These are phyloP conservation scores for Cicer arietinum DNA, from an alignment of 306 rosid species.

Conservation along the genomic window DNA sequence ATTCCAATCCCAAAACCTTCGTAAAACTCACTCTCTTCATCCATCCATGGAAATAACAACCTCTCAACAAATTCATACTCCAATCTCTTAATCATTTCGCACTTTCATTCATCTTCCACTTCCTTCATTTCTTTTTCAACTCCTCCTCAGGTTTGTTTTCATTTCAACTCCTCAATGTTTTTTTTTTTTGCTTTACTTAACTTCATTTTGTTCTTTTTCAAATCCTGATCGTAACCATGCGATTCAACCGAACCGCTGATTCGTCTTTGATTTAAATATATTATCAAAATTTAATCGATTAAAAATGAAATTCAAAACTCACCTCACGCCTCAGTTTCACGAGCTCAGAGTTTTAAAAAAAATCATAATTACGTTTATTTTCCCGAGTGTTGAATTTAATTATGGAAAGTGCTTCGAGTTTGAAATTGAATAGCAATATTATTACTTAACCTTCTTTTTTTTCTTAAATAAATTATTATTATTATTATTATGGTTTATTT, in stretches of 20 bases:
- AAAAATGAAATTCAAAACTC: conserved; percentile 22
- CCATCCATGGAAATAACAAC: conserved; percentile 11
- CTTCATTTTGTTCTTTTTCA: not conserved
- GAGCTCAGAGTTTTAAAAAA: conserved; percentile 18
- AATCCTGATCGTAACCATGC: not conserved
- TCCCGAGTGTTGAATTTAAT: conserved; percentile 7
- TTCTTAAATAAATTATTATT: not conserved
- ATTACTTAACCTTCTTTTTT: not conserved
- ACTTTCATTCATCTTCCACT: conserved; percentile 47
- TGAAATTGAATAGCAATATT: not conserved
- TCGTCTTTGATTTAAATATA: conserved; percentile 1
- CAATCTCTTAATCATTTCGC: conserved; percentile 26
- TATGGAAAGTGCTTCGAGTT: conserved; percentile 25
- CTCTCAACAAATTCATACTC: conserved; percentile 7
- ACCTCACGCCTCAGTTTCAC: conserved; percentile 2
- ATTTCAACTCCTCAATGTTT: conserved; percentile 8
- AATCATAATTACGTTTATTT: conserved; percentile 28
- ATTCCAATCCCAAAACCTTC: conserved; percentile 39
- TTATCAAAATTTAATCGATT: not conserved
- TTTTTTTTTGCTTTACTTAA: not conserved
- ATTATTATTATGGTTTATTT: conserved; percentile 5
- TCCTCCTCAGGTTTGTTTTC: conserved; percentile 17
- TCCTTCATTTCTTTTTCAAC: conserved; percentile 11
- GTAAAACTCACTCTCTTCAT: conserved; percentile 20
- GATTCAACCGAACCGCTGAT: conserved; percentile 31